Evolutionary conservation across 768 basidiomycete species (phyloP).

Genomic region (Jaapia argillacea): DNA sequence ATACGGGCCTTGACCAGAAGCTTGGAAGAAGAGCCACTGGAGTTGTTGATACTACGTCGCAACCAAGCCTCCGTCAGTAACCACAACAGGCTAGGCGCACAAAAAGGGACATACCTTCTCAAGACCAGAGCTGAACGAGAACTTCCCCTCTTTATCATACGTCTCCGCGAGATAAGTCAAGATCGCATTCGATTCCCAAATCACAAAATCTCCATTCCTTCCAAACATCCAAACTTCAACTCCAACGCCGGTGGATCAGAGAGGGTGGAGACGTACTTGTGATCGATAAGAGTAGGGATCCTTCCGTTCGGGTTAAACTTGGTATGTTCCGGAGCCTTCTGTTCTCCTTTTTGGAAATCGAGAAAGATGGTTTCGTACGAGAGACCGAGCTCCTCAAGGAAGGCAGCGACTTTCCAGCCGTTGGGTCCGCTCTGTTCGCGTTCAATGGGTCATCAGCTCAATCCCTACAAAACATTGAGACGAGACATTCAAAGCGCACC

Average conservation of each 20-base stretch:
- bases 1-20: conserved; percentile 16
- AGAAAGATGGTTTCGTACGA: background rate
- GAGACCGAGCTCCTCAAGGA: background rate
- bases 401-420: conserved; percentile 11
- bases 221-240: background rate
- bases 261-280: conserved; percentile 5
- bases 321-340: conserved; percentile 13
- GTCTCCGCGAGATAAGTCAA: conserved; percentile 31
- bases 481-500: background rate
- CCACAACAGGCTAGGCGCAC: background rate
- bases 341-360: conserved; percentile 16
- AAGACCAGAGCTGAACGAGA: conserved; percentile 8
- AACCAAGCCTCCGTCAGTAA: background rate
- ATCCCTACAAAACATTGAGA: too few species aligned
- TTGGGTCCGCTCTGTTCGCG: conserved; percentile 11
- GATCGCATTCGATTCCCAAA: conserved; percentile 31
- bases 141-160: conserved; percentile 33
- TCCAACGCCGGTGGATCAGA: background rate
- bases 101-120: conserved; percentile 3
- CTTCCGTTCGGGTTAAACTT: conserved; percentile 24
- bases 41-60: conserved; percentile 11
- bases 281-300: conserved; percentile 26
- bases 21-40: conserved; percentile 36
- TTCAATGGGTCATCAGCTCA: background rate
- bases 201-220: conserved; percentile 18